Percentiles rank a stretch among this genome's conserved stretches.
These are phyloP conservation scores for Alternaria postmessia DNA, from an alignment of 2,329 filamentous ascomycete genomes.

Conservation along the genomic window DNA sequence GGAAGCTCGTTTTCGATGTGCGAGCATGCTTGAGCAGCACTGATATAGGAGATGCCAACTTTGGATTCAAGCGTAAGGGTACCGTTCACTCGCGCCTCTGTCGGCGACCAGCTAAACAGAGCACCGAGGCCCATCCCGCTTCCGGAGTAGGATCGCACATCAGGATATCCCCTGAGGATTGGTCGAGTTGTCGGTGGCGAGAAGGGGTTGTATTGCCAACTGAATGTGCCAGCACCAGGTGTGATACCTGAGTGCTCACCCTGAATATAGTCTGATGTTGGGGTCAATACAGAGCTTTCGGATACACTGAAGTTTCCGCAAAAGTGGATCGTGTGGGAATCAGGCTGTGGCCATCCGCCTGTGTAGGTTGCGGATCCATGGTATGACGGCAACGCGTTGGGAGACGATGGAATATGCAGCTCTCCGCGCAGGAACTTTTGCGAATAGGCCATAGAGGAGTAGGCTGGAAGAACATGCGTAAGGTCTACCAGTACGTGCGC, in stretches of 20 bases:
- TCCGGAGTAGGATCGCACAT: slow-evolving; percentile 27
- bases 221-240: slow-evolving; percentile 6
- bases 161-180: neutral
- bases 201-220: slow-evolving; percentile 10
- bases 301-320: slow-evolving; percentile 12
- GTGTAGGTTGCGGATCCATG: slow-evolving; percentile 11
- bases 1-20: slow-evolving; percentile 73
- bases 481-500: slow-evolving; percentile 53
- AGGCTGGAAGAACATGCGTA: slow-evolving; percentile 55
- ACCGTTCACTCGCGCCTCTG: slow-evolving; percentile 14
- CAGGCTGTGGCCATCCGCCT: slow-evolving; percentile 10
- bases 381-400: slow-evolving; percentile 1
- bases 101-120: slow-evolving; percentile 55
- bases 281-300: neutral
- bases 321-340: slow-evolving; percentile 9
- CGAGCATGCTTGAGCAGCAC: slow-evolving; percentile 64
- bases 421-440: slow-evolving; percentile 8
- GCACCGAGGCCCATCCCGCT: slow-evolving; percentile 53
- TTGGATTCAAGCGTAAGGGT: slow-evolving; percentile 54
- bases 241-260: neutral
- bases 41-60: slow-evolving; percentile 56
- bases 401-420: slow-evolving; percentile 3
- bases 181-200: neutral
- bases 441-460: slow-evolving; percentile 9
- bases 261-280: slow-evolving; percentile 10